Percentiles rank a stretch among this genome's conserved stretches.
Evolutionary conservation across 495 filamentous ascomycete genomes (phyloP).

Genomic region (Parachaetomium inaequale): DNA sequence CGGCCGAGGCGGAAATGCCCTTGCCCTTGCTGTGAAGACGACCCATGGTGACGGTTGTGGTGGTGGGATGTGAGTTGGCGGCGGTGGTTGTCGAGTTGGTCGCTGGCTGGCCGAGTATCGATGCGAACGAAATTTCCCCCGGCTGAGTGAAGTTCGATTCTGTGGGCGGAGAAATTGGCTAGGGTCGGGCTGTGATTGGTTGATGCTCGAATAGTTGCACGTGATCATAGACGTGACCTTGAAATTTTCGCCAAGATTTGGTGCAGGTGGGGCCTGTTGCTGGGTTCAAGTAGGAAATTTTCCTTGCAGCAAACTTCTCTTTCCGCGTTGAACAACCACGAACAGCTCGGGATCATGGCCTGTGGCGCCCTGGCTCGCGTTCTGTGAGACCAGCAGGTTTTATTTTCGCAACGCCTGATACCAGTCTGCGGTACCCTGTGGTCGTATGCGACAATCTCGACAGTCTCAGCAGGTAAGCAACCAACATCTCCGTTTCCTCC

Average conservation of each 20-base stretch:
- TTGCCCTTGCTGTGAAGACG: slow-evolving; percentile 99
- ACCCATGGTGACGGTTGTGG: slow-evolving; percentile 71
- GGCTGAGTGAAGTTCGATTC: slow-evolving; percentile 6
- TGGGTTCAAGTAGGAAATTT: slow-evolving; percentile 17
- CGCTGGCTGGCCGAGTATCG: slow-evolving; percentile 31
- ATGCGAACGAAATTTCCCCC: slow-evolving; percentile 20
- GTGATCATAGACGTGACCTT: slow-evolving; percentile 5
- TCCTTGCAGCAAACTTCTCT: slow-evolving; percentile 4
- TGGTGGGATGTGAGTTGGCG: slow-evolving; percentile 24
- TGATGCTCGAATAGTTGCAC: neutral
- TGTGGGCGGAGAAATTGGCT: slow-evolving; percentile 23
- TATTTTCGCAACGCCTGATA: neutral
- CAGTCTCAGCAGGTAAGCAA: slow-evolving; percentile 16
- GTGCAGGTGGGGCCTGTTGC: neutral
- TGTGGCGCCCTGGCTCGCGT: neutral
- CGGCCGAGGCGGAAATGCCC: slow-evolving; percentile 89
- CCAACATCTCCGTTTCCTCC: neutral
- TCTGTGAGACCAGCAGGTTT: neutral
- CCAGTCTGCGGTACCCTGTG: neutral
- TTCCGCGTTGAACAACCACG: neutral
- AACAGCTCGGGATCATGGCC: neutral
- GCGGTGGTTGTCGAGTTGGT: slow-evolving; percentile 28
- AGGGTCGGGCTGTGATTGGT: slow-evolving; percentile 18
- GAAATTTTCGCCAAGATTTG: slow-evolving; percentile 4
- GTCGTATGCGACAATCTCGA: neutral